phyloP scores from a whole-genome alignment of 164 flowering plant species.

The Annona cherimola region DNA sequence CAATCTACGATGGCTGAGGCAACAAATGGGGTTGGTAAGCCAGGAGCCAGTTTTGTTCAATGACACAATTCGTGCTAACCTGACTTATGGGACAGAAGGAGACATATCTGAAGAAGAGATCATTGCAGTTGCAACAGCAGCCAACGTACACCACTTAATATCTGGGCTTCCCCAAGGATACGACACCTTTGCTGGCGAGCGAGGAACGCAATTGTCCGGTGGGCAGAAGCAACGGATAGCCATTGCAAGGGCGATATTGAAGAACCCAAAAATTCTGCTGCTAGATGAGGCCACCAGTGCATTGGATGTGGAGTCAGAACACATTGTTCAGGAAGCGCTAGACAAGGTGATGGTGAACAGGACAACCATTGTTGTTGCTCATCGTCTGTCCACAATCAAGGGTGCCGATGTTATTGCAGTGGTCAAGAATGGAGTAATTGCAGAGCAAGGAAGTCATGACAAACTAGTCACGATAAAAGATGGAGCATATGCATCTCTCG shows the following conservation, averaged over 20 bases:
- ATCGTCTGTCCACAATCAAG: conserved; percentile 54
- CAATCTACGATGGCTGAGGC: conserved; percentile 58
- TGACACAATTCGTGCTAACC: conserved; percentile 56
- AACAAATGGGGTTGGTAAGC: conserved; percentile 64
- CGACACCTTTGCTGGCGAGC: conserved; percentile 55
- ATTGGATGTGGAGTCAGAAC: conserved; percentile 67
- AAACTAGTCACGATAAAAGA: conserved; percentile 37
- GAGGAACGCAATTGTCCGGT: conserved; percentile 67
- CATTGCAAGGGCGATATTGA: conserved; percentile 60
- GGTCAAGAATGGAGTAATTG: conserved; percentile 56
- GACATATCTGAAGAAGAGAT: conserved; percentile 50
- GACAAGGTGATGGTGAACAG: conserved; percentile 57
- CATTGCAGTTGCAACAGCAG: conserved; percentile 44
- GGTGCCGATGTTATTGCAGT: conserved; percentile 58
- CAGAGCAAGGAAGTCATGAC: conserved; percentile 69
- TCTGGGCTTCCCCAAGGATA: conserved; percentile 57
- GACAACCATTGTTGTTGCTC: conserved; percentile 62
- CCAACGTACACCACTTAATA: conserved; percentile 73
- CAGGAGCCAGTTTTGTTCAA: conserved; percentile 73
- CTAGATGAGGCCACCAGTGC: conserved; percentile 76
- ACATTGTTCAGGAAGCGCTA: conserved; percentile 55
- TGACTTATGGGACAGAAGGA: conserved; percentile 56
- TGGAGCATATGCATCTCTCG: conserved; percentile 62
- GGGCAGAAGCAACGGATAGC: conserved; percentile 75
- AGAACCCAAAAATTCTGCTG: conserved; percentile 52